phyloP scores from a whole-genome alignment of 768 basidiomycete species.

The Lentinula boryana region DNA sequence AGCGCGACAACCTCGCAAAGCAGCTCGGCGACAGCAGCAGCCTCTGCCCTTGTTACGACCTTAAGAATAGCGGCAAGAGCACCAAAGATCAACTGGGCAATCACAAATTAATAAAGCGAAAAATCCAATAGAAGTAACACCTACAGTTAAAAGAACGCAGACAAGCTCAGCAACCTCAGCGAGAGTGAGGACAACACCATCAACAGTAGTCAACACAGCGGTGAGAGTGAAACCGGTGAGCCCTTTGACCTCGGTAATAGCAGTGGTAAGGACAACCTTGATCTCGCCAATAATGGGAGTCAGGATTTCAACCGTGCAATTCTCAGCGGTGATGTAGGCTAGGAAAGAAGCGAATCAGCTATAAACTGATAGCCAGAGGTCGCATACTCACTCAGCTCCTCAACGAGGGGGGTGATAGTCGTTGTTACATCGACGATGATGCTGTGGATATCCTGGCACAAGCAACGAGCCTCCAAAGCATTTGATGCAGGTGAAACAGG shows the following conservation, averaged over 20 bases:
- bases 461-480: constrained; percentile 6
- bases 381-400: constrained; percentile 1
- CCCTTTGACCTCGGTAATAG: constrained; percentile 5
- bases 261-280: neutral
- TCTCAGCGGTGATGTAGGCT: constrained; percentile 3
- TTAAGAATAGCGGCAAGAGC: constrained; percentile 2
- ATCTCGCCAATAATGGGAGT: constrained; percentile 5
- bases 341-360: neutral
- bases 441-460: constrained; percentile 1
- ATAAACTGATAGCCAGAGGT: neutral
- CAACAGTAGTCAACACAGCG: constrained; percentile 5
- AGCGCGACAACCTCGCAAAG: constrained; percentile 2
- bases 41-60: neutral
- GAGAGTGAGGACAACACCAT: constrained; percentile 4
- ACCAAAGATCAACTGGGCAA: constrained; percentile 5
- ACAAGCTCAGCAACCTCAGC: constrained; percentile 8
- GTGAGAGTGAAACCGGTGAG: constrained; percentile 4
- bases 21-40: neutral
- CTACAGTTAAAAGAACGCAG: constrained; percentile 2
- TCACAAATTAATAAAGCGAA: neutral
- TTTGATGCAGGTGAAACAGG: neutral
- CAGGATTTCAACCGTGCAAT: constrained; percentile 7
- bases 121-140: neutral
- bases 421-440: neutral
- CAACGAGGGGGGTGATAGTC: constrained; percentile 4